Base-by-base conservation (phyloP, 2,329 filamentous ascomycete genomes). In the Penicillium sp. region DNA sequence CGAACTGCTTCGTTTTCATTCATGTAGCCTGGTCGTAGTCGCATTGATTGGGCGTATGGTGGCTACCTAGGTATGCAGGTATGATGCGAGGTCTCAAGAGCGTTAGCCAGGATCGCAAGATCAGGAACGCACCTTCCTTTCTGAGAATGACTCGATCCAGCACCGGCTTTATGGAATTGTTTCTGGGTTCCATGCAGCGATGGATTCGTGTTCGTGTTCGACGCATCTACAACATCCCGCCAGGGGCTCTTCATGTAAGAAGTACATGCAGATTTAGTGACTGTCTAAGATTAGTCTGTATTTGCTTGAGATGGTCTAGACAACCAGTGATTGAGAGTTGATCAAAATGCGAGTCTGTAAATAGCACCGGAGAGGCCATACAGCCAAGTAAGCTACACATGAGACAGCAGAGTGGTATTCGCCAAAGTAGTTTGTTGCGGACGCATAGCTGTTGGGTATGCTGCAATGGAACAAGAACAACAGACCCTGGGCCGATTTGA, bases 321-420 rank as follows among this genome's bases (percentile, higher is more conserved):
- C 4, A 2, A 23, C 4, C 20, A 23, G 20, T 23, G 20, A 23
- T 23, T 4, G 20, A 23, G n/a, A n/a, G n/a, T n/a, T n/a, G 20
- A 20, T 20, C 7, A 20, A 10, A 33, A 4, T 1, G n/a, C 2
- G 33, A 12, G 8, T 35, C 33, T 20, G 15, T 2, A 20, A 35
- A 35, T 35, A 35, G 33, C 18, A 35, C 18, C 33, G 33, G 33
- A 20, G 7, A 20, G 2, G 7, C 15, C 33, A 15, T 35, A 35
- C 15, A 10, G 20, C 15, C 33, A 35, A 35, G 33, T 10, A 35
- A 10, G 28, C 28, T 20, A 20, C 15, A 8, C 49, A n/a, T n/a
- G n/a, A n/a, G 49, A 51, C 54, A 46, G 5, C 23, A 46, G 23
- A 5, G 45, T 51, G 20, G 18, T 41, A 55, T 44, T 24, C 41